These are phyloP conservation scores for Sarocladiaceae sp. DNA, from an alignment of 2,329 filamentous ascomycete genomes.

Conservation along the genomic window DNA sequence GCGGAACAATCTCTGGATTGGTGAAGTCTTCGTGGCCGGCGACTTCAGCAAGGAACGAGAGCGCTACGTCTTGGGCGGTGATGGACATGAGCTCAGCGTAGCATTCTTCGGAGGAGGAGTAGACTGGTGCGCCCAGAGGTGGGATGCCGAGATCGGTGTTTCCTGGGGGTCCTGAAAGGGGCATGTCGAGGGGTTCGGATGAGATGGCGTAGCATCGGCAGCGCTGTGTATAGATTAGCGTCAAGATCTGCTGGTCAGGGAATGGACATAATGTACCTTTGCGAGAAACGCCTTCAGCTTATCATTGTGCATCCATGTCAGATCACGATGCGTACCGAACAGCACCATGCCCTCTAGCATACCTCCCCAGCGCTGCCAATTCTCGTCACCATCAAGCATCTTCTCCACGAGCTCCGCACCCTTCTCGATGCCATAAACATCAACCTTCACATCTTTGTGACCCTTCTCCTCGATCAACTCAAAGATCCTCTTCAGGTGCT, in stretches of 20 bases:
- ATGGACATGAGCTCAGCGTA: slow-evolving; percentile 62
- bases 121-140: slow-evolving; percentile 59
- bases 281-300: slow-evolving; percentile 46
- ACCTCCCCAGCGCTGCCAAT: slow-evolving; percentile 40
- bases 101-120: slow-evolving; percentile 59
- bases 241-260: not conserved
- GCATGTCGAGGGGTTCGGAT: slow-evolving; percentile 43
- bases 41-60: slow-evolving; percentile 59
- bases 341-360: slow-evolving; percentile 45
- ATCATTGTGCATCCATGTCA: slow-evolving; percentile 34
- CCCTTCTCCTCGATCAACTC: slow-evolving; percentile 46
- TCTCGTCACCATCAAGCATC: slow-evolving; percentile 54
- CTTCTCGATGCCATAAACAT: slow-evolving; percentile 55
- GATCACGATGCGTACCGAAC: slow-evolving; percentile 41
- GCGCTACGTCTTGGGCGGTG: slow-evolving; percentile 44
- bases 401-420: slow-evolving; percentile 48
- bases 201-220: slow-evolving; percentile 59
- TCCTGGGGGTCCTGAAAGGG: slow-evolving; percentile 48
- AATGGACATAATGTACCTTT: slow-evolving; percentile 34
- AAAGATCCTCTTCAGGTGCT: slow-evolving; percentile 68
- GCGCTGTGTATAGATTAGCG: slow-evolving; percentile 35
- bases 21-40: slow-evolving; percentile 33
- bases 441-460: slow-evolving; percentile 38
- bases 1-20: slow-evolving; percentile 31
- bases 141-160: slow-evolving; percentile 39